A percentile compares a stretch with the other conserved stretches of the same genome.
Evolutionary conservation across 169 alveolate species (phyloP).

Genomic region (Plasmodium coatneyi): DNA sequence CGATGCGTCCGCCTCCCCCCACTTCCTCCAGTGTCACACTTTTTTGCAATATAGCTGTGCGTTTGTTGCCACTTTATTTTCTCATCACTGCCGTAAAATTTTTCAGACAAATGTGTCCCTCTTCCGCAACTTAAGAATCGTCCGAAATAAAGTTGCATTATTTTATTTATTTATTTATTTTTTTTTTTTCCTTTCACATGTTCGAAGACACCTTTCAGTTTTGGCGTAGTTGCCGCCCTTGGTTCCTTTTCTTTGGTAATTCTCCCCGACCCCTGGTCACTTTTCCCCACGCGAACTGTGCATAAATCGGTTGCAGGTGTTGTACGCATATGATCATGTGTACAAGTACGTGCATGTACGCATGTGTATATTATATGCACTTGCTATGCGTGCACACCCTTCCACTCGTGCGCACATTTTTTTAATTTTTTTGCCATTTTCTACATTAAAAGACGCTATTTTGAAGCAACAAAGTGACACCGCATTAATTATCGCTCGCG

Average conservation of each 20-base stretch:
- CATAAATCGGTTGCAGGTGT: background rate
- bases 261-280: slow-evolving; percentile 1
- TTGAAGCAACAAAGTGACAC: background rate
- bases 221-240: slow-evolving; percentile 4
- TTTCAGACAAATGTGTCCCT: background rate
- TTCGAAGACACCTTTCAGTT: background rate
- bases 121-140: background rate
- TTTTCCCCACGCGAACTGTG: background rate
- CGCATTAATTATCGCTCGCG: background rate
- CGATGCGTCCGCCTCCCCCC: background rate
- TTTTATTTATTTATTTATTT: background rate
- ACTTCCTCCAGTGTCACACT: background rate
- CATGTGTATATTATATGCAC: slow-evolving; percentile 1
- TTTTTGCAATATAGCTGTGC: background rate
- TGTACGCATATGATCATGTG: background rate
- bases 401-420: background rate
- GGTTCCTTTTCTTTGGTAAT: background rate
- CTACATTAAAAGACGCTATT: slow-evolving; percentile 1
- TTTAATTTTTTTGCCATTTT: background rate
- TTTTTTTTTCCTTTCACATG: background rate
- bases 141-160: background rate
- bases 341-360: background rate
- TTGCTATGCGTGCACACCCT: background rate
- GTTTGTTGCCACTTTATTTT: background rate
- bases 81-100: background rate